Base-by-base conservation (phyloP, 106 monocot species). In the Acorus calamus region DNA sequence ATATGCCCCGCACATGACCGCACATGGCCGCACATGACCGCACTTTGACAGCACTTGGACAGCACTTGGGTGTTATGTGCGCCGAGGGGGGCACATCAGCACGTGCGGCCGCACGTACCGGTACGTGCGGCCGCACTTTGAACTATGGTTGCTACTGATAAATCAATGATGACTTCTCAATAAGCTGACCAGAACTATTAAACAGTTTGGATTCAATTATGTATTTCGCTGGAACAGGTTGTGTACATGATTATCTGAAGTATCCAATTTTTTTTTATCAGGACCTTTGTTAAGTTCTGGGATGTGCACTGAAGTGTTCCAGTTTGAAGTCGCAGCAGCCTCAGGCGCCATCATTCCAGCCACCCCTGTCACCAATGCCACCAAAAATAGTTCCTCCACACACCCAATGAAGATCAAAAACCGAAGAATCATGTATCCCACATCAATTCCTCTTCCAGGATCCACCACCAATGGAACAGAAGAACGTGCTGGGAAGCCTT, bases 261-360 rank as follows among this genome's bases (percentile, higher is more conserved):
- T 8, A 55, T 8, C 4, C 8, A 4, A 55, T 55, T 55, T 10
- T 55, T 57, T 57, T 83, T 70, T 74, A 11, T 63, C 83, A 98
- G 91, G 96, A 7, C 85, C 91, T 42, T 62, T 91, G 55, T 71
- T 91, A 66, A 88, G 76, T 60, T 98, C 96, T 49, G 96, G 96
- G 28, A 85, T 91, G 74, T 98, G 96, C 82, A 98, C 83, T 49
- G 91, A 98, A 73, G 88, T 91, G 14, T 98, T 98, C 60, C 85
- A 81, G 69, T 91, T 91, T 73, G 91, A 98, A 42, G 76, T 74
- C 11, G 80, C 93, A 3, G 69, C 69, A 53, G 42, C 74, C 46
- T 42, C 74, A 54, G 53, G 76, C 56, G 80, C 82, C 44, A 84
- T 89, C 8, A 52, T 94, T 55, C 86, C 86, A 44, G 75, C 81